Conservation (phyloP, 345 rosid species). For the Psidium friedrichsthalianum region DNA sequence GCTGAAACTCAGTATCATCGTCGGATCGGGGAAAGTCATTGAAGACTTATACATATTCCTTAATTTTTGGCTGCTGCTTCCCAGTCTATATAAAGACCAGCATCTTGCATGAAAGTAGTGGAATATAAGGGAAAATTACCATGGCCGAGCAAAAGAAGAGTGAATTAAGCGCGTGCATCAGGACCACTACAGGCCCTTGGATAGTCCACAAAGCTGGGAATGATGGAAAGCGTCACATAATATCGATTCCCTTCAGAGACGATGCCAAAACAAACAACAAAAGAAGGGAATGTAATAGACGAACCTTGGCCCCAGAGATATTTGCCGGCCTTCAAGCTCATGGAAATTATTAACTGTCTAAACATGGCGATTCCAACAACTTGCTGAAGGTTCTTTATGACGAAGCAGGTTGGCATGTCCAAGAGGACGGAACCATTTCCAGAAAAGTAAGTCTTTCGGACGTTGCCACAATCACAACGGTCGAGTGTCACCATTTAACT, state of each 20-base stretch:
- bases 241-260: slow-evolving; percentile 20
- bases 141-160: not conserved
- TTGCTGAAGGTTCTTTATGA: slow-evolving; percentile 29
- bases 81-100: not conserved
- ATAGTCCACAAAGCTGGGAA: slow-evolving; percentile 16
- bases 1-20: not conserved
- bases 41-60: not conserved
- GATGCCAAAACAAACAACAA: slow-evolving; percentile 15
- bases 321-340: slow-evolving; percentile 35
- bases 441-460: slow-evolving; percentile 10
- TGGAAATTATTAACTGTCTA: slow-evolving; percentile 30
- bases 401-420: slow-evolving; percentile 47
- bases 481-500: not conserved
- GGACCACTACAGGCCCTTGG: slow-evolving; percentile 31
- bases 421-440: slow-evolving; percentile 32
- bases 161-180: slow-evolving; percentile 18
- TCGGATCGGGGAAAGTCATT: not conserved
- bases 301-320: slow-evolving; percentile 25
- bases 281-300: slow-evolving; percentile 24
- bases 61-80: not conserved
- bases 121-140: not conserved
- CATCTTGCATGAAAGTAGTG: not conserved
- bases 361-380: slow-evolving; percentile 27
- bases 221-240: slow-evolving; percentile 8
- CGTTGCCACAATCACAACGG: not conserved